These are phyloP conservation scores for Limnomonas spitsbergensis DNA, from an alignment of 139 green algal genomes.

Conservation along the genomic window DNA sequence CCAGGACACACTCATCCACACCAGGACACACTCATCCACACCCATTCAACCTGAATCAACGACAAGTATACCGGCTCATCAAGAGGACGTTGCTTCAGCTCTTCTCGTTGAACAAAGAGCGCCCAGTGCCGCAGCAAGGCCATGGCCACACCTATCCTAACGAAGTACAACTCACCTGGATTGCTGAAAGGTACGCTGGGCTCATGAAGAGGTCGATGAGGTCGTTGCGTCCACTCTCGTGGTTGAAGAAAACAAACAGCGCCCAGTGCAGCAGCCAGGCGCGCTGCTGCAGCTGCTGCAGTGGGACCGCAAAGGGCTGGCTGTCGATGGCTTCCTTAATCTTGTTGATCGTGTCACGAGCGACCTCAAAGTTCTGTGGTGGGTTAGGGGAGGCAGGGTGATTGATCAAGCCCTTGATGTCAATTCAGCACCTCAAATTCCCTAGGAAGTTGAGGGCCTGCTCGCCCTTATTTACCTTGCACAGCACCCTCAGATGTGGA, in stretches of 20 bases:
- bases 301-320: constrained; percentile 79
- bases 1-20: too few relatives aligned
- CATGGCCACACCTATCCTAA: constrained; percentile 21
- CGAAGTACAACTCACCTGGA: constrained; percentile 40
- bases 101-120: too few relatives aligned
- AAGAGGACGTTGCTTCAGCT: too few relatives aligned
- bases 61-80: too few relatives aligned
- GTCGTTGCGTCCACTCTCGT: constrained; percentile 88
- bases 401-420: too few relatives aligned
- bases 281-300: constrained; percentile 92
- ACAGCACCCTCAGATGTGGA: too few relatives aligned
- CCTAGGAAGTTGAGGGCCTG: too few relatives aligned
- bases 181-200: constrained; percentile 75
- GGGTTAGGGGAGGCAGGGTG: not conserved
- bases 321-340: constrained; percentile 92
- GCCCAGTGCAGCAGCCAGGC: constrained; percentile 98
- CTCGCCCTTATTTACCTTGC: too few relatives aligned
- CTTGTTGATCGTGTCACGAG: constrained; percentile 87
- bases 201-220: constrained; percentile 96
- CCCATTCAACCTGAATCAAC: too few relatives aligned
- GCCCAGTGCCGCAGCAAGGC: too few relatives aligned
- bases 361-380: constrained; percentile 55
- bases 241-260: constrained; percentile 98
- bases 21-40: too few relatives aligned
- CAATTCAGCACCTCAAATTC: too few relatives aligned